Conservation (phyloP, 176 grass and related monocot species). For the Ensete glaucum region DNA sequence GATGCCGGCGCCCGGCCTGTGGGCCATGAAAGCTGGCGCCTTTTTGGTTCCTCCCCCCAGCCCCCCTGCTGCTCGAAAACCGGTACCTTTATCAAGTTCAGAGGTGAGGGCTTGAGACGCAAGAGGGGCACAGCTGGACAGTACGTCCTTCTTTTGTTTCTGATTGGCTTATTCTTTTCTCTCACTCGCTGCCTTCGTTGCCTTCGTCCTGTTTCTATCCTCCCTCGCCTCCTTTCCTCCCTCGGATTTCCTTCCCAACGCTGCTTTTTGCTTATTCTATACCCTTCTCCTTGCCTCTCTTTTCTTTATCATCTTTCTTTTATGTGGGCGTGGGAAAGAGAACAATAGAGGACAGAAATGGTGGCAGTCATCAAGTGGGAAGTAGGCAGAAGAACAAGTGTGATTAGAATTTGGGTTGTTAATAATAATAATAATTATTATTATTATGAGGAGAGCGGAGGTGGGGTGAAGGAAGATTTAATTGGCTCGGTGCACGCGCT, state of each 20-base stretch:
- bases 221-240: not conserved
- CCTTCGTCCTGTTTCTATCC: not conserved
- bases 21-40: slow-evolving; percentile 6
- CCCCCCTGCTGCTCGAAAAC: not conserved
- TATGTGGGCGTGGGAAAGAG: no score
- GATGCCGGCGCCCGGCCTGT: slow-evolving; percentile 1
- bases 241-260: not conserved
- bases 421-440: no score
- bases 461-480: no score
- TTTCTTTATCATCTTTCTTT: not conserved
- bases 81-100: not conserved
- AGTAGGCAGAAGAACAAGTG: no score
- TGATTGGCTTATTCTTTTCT: slow-evolving; percentile 1
- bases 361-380: no score
- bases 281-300: not conserved
- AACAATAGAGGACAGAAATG: no score
- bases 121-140: not conserved
- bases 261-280: not conserved
- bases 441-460: no score
- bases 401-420: no score
- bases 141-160: not conserved
- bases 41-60: slow-evolving; percentile 6
- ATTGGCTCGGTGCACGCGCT: no score
- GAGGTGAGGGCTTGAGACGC: not conserved
- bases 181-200: not conserved